Conservation (phyloP, 305 asterid genomes). For the Fraxinus albicans region DNA sequence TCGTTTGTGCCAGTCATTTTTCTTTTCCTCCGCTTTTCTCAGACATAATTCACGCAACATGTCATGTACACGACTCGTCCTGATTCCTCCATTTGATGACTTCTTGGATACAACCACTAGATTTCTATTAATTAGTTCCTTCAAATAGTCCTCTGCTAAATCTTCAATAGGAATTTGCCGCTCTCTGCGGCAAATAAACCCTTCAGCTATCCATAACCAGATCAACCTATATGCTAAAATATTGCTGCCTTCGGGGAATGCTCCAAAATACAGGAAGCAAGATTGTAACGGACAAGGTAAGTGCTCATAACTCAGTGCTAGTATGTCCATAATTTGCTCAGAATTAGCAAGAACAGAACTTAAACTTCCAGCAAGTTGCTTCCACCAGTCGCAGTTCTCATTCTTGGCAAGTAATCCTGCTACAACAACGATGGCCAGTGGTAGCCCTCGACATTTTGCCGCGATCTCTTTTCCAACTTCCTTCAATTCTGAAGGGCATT, state of each 20-base stretch:
- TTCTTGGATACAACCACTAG: constrained; percentile 11
- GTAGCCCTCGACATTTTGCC: constrained; percentile 27
- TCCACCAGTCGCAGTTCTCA: constrained; percentile 5
- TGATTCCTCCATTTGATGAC: constrained; percentile 16
- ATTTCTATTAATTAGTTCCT: constrained; percentile 21
- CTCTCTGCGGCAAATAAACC: constrained; percentile 1
- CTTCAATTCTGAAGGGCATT: constrained; percentile 4
- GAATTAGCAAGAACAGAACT: background rate
- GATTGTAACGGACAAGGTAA: constrained; percentile 9
- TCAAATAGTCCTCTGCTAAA: constrained; percentile 6
- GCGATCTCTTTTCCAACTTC: constrained; percentile 22
- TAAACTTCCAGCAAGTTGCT: constrained; percentile 7
- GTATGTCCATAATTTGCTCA: background rate
- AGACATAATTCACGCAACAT: constrained; percentile 11
- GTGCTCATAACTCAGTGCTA: constrained; percentile 22
- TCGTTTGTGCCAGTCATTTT: background rate
- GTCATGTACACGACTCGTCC: constrained; percentile 18
- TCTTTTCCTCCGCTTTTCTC: constrained; percentile 4
- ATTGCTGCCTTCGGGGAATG: constrained; percentile 6
- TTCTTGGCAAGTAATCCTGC: constrained; percentile 20
- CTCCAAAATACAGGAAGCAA: constrained; percentile 22
- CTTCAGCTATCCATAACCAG: constrained; percentile 24
- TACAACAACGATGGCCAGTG: constrained; percentile 26
- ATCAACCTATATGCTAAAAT: constrained; percentile 16
- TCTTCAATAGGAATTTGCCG: background rate